Evolutionary conservation across 2,329 filamentous ascomycete genomes (phyloP).

Genomic region (Venturia carpophila): DNA sequence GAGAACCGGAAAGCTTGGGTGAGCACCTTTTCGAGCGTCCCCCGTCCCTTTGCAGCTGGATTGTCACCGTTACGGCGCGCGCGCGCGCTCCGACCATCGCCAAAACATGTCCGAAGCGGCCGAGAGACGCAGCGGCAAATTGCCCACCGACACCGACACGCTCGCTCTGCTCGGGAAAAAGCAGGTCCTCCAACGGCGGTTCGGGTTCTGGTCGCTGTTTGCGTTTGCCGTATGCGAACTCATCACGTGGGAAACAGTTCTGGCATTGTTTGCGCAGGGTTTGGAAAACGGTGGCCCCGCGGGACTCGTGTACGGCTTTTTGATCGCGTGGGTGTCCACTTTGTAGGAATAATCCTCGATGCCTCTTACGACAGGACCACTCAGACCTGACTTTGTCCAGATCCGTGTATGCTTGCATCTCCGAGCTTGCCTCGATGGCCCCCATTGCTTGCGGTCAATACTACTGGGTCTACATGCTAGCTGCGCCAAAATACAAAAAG

Average conservation of each 20-base stretch:
- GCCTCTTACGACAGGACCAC: background rate
- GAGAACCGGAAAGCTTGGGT: background rate
- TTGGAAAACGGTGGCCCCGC: conserved; percentile 38
- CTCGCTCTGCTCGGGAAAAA: conserved; percentile 19
- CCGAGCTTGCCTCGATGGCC: conserved; percentile 30
- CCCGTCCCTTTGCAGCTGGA: no score
- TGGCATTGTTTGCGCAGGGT: conserved; percentile 37
- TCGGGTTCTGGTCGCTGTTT: conserved; percentile 20
- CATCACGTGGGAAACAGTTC: conserved; percentile 32
- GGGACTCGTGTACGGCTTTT: conserved; percentile 45
- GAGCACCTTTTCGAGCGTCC: no score
- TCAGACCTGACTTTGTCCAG: background rate
- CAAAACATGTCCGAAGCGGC: background rate
- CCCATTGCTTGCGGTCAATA: conserved; percentile 29
- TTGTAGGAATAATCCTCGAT: conserved; percentile 26
- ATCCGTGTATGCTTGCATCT: conserved; percentile 21
- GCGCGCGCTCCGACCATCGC: background rate
- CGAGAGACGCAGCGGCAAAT: conserved; percentile 5
- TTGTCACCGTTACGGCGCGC: background rate
- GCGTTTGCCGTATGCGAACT: conserved; percentile 20
- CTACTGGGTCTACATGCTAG: conserved; percentile 25
- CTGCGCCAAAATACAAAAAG: conserved; percentile 27
- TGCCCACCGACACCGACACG: conserved; percentile 17
- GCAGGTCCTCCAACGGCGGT: conserved; percentile 19
- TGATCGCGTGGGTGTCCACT: conserved; percentile 45